phyloP scores from a whole-genome alignment of 164 flowering plant species.

The Sedum album region DNA sequence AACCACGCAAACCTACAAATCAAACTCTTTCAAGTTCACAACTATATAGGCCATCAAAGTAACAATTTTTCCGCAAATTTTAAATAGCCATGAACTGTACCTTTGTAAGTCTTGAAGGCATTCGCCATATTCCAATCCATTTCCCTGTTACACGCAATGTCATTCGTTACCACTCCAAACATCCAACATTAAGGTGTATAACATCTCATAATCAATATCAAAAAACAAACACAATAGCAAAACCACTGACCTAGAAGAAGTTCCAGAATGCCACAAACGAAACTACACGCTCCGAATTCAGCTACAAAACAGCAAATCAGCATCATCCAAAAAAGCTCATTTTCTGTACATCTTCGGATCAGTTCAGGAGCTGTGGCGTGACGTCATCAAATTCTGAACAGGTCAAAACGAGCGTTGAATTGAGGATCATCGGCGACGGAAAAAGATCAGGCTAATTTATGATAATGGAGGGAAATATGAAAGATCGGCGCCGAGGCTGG shows the following conservation, averaged over 20 bases:
- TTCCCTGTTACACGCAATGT: background rate
- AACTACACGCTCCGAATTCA: background rate
- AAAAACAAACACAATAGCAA: background rate
- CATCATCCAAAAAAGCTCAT: background rate
- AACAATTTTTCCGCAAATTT: too few species aligned
- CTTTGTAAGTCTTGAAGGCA: slow-evolving; percentile 49
- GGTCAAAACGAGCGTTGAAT: background rate
- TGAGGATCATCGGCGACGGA: background rate
- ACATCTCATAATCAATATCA: background rate
- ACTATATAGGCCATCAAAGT: background rate
- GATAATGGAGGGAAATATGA: background rate
- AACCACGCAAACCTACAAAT: too few species aligned
- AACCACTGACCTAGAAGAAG: background rate
- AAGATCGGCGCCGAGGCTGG: slow-evolving; percentile 36
- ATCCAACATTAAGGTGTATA: background rate
- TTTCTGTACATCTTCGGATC: background rate
- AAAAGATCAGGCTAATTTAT: background rate
- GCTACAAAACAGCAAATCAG: too few species aligned
- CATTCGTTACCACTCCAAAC: background rate
- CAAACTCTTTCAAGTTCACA: too few species aligned
- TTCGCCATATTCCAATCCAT: slow-evolving; percentile 70
- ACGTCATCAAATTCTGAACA: slow-evolving; percentile 1
- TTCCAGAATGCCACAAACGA: background rate
- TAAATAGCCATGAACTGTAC: slow-evolving; percentile 20
- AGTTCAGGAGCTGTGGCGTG: background rate